Evolutionary conservation across 2,329 filamentous ascomycete species (phyloP).

Genomic region (Colletotrichum orchidophilum): DNA sequence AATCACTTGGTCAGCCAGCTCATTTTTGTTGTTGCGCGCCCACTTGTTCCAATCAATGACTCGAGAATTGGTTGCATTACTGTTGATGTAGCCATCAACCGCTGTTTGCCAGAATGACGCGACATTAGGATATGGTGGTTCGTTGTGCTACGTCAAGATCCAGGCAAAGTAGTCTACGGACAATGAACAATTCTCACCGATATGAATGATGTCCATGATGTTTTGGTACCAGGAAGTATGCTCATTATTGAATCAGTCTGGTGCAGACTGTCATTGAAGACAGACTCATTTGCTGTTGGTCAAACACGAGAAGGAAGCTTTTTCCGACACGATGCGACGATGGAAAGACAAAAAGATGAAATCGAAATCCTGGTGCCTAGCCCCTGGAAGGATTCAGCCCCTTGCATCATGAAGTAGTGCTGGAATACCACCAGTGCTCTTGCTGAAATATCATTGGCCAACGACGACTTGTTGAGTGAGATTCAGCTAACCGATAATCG

Average conservation of each 20-base stretch:
- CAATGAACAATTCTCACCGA: conserved; percentile 11
- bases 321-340: no score
- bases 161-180: conserved; percentile 24
- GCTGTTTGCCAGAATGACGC: conserved; percentile 19
- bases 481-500: no score
- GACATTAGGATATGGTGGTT: conserved; percentile 20
- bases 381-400: no score
- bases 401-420: no score
- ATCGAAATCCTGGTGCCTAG: no score
- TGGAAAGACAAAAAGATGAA: no score
- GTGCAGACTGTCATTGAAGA: no score
- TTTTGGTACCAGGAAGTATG: background rate
- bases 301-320: no score
- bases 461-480: no score
- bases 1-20: background rate
- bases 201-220: conserved; percentile 4
- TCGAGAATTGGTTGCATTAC: background rate
- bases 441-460: no score
- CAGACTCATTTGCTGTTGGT: no score
- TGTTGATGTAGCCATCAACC: background rate
- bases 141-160: conserved; percentile 1
- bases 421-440: no score
- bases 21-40: conserved; percentile 4
- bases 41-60: conserved; percentile 30
- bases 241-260: background rate